phyloP scores from a whole-genome alignment of 116 monocot species.

The Papilionanthe hybrid region DNA sequence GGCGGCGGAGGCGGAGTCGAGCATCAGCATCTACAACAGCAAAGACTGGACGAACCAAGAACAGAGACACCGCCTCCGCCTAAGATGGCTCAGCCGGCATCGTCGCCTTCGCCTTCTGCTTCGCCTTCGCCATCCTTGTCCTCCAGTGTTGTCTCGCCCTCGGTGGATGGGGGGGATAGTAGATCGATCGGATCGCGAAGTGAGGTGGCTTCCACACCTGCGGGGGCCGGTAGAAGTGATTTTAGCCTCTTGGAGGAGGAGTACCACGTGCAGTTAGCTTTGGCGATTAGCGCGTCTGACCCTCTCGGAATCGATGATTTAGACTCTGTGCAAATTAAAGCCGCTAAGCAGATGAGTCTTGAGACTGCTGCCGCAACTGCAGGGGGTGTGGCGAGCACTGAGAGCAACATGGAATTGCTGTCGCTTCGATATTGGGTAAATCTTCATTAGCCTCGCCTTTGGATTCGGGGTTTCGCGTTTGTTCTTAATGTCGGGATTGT shows the following conservation, averaged over 20 bases:
- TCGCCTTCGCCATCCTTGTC: slow-evolving; percentile 9
- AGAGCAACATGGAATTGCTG: slow-evolving; percentile 40
- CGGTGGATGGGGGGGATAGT: slow-evolving; percentile 9
- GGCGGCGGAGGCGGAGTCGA: slow-evolving; percentile 34
- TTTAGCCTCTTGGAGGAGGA: slow-evolving; percentile 81
- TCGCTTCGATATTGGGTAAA: slow-evolving; percentile 70
- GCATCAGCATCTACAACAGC: slow-evolving; percentile 15
- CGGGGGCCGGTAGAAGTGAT: slow-evolving; percentile 18
- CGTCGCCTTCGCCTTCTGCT: slow-evolving; percentile 11
- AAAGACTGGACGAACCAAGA: slow-evolving; percentile 8
- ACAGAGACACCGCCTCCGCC: slow-evolving; percentile 4
- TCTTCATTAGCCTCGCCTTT: slow-evolving; percentile 3
- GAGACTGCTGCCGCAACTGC: slow-evolving; percentile 26
- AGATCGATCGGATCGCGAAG: slow-evolving; percentile 7
- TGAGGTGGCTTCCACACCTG: slow-evolving; percentile 3
- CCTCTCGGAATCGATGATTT: slow-evolving; percentile 63
- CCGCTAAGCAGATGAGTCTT: slow-evolving; percentile 75
- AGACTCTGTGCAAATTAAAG: slow-evolving; percentile 80
- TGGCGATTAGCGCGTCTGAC: slow-evolving; percentile 82
- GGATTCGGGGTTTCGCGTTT: not conserved
- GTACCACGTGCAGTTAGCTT: slow-evolving; percentile 80
- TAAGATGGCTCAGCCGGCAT: slow-evolving; percentile 4
- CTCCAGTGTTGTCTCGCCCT: slow-evolving; percentile 5
- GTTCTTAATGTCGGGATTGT: not conserved
- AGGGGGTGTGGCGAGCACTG: slow-evolving; percentile 17